Percentiles rank a stretch among this genome's conserved stretches.
These are phyloP conservation scores for Hymenotorrendiella dingleyae DNA, from an alignment of 2,329 filamentous ascomycete species.

Conservation along the genomic window DNA sequence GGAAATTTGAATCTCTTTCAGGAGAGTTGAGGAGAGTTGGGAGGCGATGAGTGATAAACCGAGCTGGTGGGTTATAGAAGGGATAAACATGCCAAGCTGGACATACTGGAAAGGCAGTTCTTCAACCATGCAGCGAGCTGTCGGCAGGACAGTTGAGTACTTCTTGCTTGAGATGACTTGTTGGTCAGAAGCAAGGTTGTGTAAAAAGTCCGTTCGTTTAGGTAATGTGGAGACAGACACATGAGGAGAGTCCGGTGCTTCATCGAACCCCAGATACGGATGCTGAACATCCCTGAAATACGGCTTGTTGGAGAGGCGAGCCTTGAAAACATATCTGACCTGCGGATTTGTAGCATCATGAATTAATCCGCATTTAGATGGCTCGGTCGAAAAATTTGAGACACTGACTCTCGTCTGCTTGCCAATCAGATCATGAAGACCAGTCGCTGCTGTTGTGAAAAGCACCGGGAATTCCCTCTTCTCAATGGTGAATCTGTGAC, in stretches of 20 bases:
- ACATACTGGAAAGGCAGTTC: conserved; percentile 34
- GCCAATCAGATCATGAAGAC: background rate
- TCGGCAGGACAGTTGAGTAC: conserved; percentile 41
- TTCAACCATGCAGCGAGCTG: conserved; percentile 45
- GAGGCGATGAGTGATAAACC: conserved; percentile 59
- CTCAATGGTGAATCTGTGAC: conserved; percentile 17
- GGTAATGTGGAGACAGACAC: conserved; percentile 45
- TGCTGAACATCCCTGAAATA: conserved; percentile 34
- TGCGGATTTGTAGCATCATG: conserved; percentile 17
- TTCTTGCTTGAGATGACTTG: conserved; percentile 30
- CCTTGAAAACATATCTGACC: conserved; percentile 33
- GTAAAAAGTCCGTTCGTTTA: conserved; percentile 54
- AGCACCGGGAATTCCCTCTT: conserved; percentile 13
- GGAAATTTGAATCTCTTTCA: conserved; percentile 47
- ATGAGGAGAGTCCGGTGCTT: conserved; percentile 43
- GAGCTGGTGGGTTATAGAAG: conserved; percentile 65
- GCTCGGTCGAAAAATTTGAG: too few species aligned
- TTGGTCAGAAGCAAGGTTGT: conserved; percentile 26
- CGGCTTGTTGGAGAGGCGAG: conserved; percentile 41
- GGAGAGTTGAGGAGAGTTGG: conserved; percentile 48
- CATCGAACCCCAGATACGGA: conserved; percentile 32
- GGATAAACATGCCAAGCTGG: conserved; percentile 58
- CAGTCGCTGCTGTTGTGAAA: conserved; percentile 12
- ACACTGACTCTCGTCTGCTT: too few species aligned
- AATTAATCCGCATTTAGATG: conserved; percentile 15